Evolutionary conservation across 140 eudicot genomes (phyloP), one percentile per base, ranked within the genome.

Genomic region (Bidens hawaiensis): DNA sequence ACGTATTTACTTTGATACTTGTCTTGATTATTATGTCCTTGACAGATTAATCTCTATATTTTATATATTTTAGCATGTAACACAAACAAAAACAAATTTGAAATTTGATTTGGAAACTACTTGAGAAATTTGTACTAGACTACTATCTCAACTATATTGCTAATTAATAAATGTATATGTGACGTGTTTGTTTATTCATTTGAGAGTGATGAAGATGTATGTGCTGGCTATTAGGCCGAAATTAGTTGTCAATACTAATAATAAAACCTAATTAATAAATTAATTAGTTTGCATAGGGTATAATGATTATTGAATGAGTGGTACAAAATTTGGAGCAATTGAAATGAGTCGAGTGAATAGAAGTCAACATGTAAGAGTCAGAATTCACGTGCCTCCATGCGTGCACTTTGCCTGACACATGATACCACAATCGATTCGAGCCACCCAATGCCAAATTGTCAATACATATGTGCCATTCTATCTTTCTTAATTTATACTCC

Each of bases 211-310:
- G 54, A 17, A 46, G 43, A 16, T 47, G 69, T 21, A 64, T 64
- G 59, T 65, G 70, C 47, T 64, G 70, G 60, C 36, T 48, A 48
- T 64, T 31, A 48, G 60, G 14, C 22, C 36, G 34, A 65, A 19
- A 56, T 68, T 68, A 68, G 65, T 56, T 68, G 73, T 68, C 74
- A 68, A 56, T 6, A 27, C 42, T 68, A 68, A 58, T 43, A 59
- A 9, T 56, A 31, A 2, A 14, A 42, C 56, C 21, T 19, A 67
- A 13, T 41, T 36, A n/a, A n/a, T n/a, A n/a, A n/a, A n/a, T n/a
- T n/a, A 33, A 3, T 19, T 31, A 31, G 48, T 23, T 30, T 16
- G 28, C 2, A 45, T 16, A 1, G 58, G 38, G 38, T 18, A 46
- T 31, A 16, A 17, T 23, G 34, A 33, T 65, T 6, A 34, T 67